Percentiles rank a stretch among this genome's conserved stretches.
Conservation (phyloP, 129 eudicot genomes). For the Pittosporum tobira region DNA sequence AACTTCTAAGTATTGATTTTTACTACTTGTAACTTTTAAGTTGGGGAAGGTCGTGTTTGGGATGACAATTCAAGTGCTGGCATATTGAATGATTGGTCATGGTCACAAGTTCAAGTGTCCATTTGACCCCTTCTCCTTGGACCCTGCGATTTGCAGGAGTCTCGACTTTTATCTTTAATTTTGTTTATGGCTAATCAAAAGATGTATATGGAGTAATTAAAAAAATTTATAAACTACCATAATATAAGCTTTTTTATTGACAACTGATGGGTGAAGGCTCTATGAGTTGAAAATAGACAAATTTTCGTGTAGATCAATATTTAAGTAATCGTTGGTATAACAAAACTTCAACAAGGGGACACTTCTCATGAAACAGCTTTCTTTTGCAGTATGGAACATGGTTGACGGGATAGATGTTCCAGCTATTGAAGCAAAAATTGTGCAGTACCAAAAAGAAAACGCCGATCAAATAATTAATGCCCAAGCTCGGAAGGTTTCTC, state of each 20-base stretch:
- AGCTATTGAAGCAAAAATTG: conserved; percentile 72
- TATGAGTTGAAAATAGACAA: too few relatives aligned
- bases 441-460: conserved; percentile 73
- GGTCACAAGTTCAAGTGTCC: too few relatives aligned
- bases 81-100: too few relatives aligned
- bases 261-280: neutral
- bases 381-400: conserved; percentile 50
- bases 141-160: too few relatives aligned
- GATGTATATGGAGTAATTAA: neutral
- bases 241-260: neutral
- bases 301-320: neutral
- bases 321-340: neutral
- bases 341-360: neutral
- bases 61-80: too few relatives aligned
- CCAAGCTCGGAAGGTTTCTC: conserved; percentile 79
- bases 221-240: neutral
- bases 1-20: neutral
- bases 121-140: too few relatives aligned
- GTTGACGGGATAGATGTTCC: conserved; percentile 78
- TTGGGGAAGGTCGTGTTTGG: too few relatives aligned
- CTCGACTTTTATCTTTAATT: too few relatives aligned
- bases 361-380: conserved; percentile 13
- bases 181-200: too few relatives aligned
- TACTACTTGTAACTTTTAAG: neutral
- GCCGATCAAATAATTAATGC: conserved; percentile 92